Base-by-base conservation (phyloP, 331 rosid genomes). In the Quercus phellos region DNA sequence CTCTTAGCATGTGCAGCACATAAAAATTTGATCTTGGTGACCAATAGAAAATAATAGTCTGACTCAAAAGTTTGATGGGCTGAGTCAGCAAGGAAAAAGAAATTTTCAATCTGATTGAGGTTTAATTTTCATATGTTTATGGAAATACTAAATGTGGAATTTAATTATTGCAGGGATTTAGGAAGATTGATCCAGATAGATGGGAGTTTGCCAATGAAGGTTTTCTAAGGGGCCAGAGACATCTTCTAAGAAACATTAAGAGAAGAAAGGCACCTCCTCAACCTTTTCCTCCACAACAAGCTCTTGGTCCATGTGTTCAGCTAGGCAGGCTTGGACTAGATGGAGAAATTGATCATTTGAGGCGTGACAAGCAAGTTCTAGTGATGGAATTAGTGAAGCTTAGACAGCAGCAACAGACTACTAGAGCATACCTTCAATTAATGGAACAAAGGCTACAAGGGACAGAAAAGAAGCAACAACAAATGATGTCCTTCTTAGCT, bases 401-500 rank as follows among this genome's bases (percentile, higher is more conserved):
- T 51, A 87, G 91, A 75, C 89, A 89, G 78, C 86, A 90, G 77
- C 97, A 94, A 59, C 93, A 90, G 80, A 84, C 77, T 60, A 81
- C 94, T 4, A 89, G 74, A 77, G 74, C 90, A 8, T 74, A 50
- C 77, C 88, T 94, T 29, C 86, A 85, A 58, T 83, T 84, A 51
- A 88, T 92, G 96, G 96, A 94, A 32, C 89, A 87, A 74, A 92
- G 90, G 84, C 72, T 92, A 29, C 90, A 78, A 79, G 87, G 88
- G 34, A 85, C 94, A 7, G 96, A 92, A 85, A 66, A 19, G 53
- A 92, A 86, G 86, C 98, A 92, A 83, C 88, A 80, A 30, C 97
- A 94, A 35, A 94, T 92, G 99, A 94, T 94, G 97, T 79, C 91
- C 73, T 94, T 92, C 84, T 81, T 94, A 76, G 99, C 98, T 2